Evolutionary conservation across 768 basidiomycete genomes (phyloP).

Genomic region (Kondoa malvinella): DNA sequence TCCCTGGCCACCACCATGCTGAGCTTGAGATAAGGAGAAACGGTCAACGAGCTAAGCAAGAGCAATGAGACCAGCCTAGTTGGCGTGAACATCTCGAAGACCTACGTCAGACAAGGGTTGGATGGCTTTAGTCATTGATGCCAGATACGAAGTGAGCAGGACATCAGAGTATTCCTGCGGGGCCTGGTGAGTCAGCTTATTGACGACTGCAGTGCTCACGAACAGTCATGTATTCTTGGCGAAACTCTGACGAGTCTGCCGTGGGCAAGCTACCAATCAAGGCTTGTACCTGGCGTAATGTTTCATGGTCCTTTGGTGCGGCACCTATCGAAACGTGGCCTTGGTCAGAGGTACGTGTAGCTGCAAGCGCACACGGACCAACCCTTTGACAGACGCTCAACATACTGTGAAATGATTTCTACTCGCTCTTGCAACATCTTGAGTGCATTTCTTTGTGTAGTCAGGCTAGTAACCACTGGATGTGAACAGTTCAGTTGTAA

Average conservation of each 20-base stretch:
- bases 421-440: slow-evolving; percentile 93
- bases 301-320: slow-evolving; percentile 57
- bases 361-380: slow-evolving; percentile 21
- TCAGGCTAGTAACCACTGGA: slow-evolving; percentile 73
- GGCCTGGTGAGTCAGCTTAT: background rate
- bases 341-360: background rate
- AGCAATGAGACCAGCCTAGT: background rate
- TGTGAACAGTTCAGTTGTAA: background rate
- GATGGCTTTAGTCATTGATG: slow-evolving; percentile 72
- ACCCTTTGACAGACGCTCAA: slow-evolving; percentile 60
- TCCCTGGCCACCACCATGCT: background rate
- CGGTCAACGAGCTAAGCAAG: background rate
- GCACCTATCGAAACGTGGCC: slow-evolving; percentile 39
- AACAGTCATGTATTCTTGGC: slow-evolving; percentile 77
- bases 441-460: slow-evolving; percentile 82
- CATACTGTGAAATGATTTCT: slow-evolving; percentile 66
- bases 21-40: background rate
- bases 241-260: slow-evolving; percentile 62
- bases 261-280: slow-evolving; percentile 76
- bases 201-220: slow-evolving; percentile 23
- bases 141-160: slow-evolving; percentile 73
- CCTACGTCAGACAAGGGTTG: slow-evolving; percentile 75
- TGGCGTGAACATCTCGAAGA: background rate
- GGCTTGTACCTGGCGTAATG: slow-evolving; percentile 67
- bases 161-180: slow-evolving; percentile 86